Percentiles rank a stretch among this genome's conserved stretches.
phyloP scores from a whole-genome alignment of 768 basidiomycete species.

The Mycena kentingensis region DNA sequence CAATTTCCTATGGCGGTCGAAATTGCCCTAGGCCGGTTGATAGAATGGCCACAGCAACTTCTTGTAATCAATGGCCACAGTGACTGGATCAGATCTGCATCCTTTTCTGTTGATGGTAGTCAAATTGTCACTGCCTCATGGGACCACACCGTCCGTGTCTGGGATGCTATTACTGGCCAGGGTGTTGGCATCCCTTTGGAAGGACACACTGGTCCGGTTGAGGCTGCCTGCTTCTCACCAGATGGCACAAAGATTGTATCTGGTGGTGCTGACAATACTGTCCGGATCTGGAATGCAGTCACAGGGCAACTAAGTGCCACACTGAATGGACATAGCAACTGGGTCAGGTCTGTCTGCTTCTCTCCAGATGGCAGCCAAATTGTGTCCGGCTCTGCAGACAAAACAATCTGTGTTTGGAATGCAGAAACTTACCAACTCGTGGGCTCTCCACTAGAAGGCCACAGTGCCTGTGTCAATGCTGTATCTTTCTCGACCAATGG shows the following conservation, averaged over 20 bases:
- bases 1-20: no score
- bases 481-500: constrained; percentile 25
- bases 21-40: no score
- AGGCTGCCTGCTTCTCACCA: constrained; percentile 3
- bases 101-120: constrained; percentile 1
- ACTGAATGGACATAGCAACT: background rate
- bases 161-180: background rate
- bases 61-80: no score
- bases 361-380: background rate
- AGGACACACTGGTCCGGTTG: background rate
- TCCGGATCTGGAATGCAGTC: constrained; percentile 2
- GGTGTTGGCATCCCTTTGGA: background rate
- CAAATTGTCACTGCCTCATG: background rate
- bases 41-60: no score
- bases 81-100: background rate
- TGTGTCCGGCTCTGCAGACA: background rate
- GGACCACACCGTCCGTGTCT: background rate
- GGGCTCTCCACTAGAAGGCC: constrained; percentile 6
- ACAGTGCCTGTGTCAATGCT: constrained; percentile 1
- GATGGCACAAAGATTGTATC: constrained; percentile 4
- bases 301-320: background rate
- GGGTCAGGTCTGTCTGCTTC: background rate
- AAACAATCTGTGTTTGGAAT: background rate
- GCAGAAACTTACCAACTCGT: background rate
- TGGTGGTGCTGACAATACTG: background rate